phyloP scores from a whole-genome alignment of 1,284 basidiomycete genomes.

The Dichomitus squalens region DNA sequence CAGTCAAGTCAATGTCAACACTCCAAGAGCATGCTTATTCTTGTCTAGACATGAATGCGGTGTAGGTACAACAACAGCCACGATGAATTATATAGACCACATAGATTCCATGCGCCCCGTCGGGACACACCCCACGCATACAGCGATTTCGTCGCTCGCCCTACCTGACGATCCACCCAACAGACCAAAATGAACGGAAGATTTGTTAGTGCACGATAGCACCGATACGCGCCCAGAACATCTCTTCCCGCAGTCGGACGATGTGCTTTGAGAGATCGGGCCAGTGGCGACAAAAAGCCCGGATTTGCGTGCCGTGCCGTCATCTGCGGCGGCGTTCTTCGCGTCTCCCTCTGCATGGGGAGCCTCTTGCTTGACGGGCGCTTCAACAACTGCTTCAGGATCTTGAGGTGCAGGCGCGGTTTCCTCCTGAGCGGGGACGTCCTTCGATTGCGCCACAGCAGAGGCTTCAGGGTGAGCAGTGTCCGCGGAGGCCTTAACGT shows the following conservation, averaged over 20 bases:
- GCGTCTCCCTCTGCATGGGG: not conserved
- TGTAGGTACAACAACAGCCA: conserved; percentile 5
- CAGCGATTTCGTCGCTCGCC: not conserved
- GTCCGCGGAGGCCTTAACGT: not conserved
- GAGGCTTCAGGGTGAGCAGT: not conserved
- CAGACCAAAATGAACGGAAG: too few relatives aligned
- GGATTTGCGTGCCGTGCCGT: not conserved
- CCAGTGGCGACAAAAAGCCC: conserved; percentile 5
- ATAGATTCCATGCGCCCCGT: too few relatives aligned
- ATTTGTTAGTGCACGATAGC: conserved; percentile 42
- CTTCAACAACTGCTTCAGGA: not conserved
- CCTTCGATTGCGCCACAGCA: too few relatives aligned
- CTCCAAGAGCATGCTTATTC: too few relatives aligned
- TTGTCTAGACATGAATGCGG: too few relatives aligned
- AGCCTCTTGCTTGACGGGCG: not conserved
- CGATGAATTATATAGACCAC: not conserved
- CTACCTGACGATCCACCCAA: too few relatives aligned
- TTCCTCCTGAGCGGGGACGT: not conserved
- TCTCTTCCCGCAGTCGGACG: conserved; percentile 79
- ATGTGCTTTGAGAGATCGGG: conserved; percentile 22
- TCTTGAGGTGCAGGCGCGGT: not conserved
- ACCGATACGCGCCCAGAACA: conserved; percentile 88
- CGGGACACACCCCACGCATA: not conserved
- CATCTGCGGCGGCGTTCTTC: not conserved
- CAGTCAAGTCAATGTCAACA: too few relatives aligned